These are phyloP conservation scores for Salix koriyanagi DNA, from an alignment of 345 rosid species.

Conservation along the genomic window DNA sequence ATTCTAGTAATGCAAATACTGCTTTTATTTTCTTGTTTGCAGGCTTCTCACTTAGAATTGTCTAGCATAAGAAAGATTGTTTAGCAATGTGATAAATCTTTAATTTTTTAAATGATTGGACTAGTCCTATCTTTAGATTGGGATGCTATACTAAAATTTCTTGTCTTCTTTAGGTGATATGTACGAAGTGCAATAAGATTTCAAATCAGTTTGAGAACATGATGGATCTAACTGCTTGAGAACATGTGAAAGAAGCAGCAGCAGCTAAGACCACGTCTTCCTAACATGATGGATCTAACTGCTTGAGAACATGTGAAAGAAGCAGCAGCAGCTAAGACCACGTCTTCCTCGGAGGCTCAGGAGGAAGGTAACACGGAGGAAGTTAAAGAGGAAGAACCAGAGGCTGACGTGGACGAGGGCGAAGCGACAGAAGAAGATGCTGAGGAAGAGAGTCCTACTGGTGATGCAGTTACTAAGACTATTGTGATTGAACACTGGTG, in stretches of 20 bases:
- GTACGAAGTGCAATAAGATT: slow-evolving; percentile 61
- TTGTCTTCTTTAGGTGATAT: slow-evolving; percentile 52
- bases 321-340: background rate
- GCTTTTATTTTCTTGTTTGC: background rate
- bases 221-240: slow-evolving; percentile 97
- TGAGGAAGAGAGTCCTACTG: background rate
- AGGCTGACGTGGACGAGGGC: background rate
- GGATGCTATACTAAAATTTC: slow-evolving; percentile 13
- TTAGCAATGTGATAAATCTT: background rate
- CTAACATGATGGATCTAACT: too few species aligned
- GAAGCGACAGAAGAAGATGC: slow-evolving; percentile 5
- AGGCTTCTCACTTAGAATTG: background rate
- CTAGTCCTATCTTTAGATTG: background rate
- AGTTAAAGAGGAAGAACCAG: background rate
- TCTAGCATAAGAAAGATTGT: background rate
- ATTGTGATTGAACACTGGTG: slow-evolving; percentile 68
- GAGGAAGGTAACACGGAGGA: background rate
- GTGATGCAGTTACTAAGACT: slow-evolving; percentile 29
- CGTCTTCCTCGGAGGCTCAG: slow-evolving; percentile 5
- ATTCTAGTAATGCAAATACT: background rate
- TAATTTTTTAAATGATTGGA: background rate
- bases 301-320: too few species aligned
- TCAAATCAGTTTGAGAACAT: slow-evolving; percentile 91
- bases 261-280: too few species aligned
- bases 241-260: too few species aligned